These are phyloP conservation scores for Phytophthora macrochlamydospora DNA, from an alignment of 352 stramenopile genomes.

Conservation along the genomic window DNA sequence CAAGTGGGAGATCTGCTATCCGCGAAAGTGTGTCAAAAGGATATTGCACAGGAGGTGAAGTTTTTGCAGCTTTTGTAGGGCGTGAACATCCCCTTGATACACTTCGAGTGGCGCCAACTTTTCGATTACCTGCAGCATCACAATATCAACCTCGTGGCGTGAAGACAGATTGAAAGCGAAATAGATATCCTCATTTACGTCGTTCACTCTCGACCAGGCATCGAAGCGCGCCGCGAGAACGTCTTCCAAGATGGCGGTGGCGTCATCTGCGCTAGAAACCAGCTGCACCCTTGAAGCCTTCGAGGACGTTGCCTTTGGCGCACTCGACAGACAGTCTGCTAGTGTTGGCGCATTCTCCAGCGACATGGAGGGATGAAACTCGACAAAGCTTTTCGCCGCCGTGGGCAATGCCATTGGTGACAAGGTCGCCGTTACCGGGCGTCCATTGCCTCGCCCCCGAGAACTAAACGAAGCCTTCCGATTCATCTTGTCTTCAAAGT, in stretches of 20 bases:
- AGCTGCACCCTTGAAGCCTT: neutral
- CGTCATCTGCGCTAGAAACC: conserved; percentile 4
- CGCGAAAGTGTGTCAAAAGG: conserved; percentile 21
- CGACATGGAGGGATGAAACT: conserved; percentile 79
- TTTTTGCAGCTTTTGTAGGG: conserved; percentile 51
- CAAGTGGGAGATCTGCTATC: too few species aligned
- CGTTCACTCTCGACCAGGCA: conserved; percentile 42
- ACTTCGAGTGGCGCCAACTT: conserved; percentile 30
- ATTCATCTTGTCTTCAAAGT: conserved; percentile 3
- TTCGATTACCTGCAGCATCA: conserved; percentile 31
- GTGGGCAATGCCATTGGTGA: conserved; percentile 5
- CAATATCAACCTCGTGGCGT: neutral
- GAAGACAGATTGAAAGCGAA: neutral
- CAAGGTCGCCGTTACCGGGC: neutral
- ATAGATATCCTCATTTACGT: conserved; percentile 21
- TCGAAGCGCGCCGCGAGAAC: conserved; percentile 28
- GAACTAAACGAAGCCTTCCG: conserved; percentile 6
- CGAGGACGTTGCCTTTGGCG: neutral
- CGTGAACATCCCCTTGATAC: conserved; percentile 43
- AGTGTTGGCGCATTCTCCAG: conserved; percentile 44
- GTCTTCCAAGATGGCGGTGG: conserved; percentile 26
- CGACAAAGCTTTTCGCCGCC: conserved; percentile 38
- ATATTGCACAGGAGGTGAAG: conserved; percentile 77
- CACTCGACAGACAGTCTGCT: conserved; percentile 30
- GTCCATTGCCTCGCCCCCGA: conserved; percentile 7